Evolutionary conservation across 768 basidiomycete species (phyloP).

Genomic region (Calocera cornea): DNA sequence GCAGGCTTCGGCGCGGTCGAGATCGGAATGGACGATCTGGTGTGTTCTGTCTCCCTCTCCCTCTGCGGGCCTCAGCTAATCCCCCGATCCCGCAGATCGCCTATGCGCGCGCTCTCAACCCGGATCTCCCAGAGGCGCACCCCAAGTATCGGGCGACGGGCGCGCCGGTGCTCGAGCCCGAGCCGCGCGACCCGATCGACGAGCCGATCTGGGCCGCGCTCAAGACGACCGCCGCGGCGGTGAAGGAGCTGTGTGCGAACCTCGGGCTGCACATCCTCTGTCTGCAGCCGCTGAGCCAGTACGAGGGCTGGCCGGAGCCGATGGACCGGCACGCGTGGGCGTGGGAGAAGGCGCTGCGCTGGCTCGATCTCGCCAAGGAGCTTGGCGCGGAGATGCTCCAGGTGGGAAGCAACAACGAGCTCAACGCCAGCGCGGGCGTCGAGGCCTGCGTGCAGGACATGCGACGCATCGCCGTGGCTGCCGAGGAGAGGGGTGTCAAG

Average conservation of each 20-base stretch:
- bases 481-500: constrained; percentile 13
- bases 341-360: constrained; percentile 21
- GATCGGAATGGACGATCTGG: constrained; percentile 22
- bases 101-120: constrained; percentile 19
- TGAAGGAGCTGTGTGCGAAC: background rate
- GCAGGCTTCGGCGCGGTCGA: constrained; percentile 21
- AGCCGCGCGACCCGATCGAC: background rate
- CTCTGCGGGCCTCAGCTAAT: background rate
- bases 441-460: constrained; percentile 23
- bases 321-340: constrained; percentile 16
- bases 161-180: constrained; percentile 22
- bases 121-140: constrained; percentile 14
- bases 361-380: constrained; percentile 13
- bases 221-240: background rate
- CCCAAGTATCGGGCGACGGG: constrained; percentile 1
- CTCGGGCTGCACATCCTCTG: background rate
- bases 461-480: constrained; percentile 20
- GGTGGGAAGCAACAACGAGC: constrained; percentile 22
- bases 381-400: constrained; percentile 22
- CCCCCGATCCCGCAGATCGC: constrained; percentile 13
- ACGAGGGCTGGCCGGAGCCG: constrained; percentile 14
- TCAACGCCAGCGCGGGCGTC: constrained; percentile 16
- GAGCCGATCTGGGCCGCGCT: background rate
- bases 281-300: constrained; percentile 1
- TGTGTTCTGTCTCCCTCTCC: background rate